Conservation (phyloP, 2,329 filamentous ascomycete species). For the Trichoderma arundinaceum region DNA sequence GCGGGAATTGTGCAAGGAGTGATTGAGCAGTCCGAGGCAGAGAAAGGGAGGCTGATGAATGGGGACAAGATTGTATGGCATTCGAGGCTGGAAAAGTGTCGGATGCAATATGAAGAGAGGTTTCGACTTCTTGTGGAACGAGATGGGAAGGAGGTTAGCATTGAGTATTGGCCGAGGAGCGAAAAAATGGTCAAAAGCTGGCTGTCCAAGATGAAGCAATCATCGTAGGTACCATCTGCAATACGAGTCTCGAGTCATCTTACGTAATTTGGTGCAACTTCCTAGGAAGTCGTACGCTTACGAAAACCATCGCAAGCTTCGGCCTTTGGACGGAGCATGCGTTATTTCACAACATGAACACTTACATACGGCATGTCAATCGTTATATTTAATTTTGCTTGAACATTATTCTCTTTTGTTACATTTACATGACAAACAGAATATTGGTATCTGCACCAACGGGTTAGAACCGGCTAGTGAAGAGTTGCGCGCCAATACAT, state of each 20-base stretch:
- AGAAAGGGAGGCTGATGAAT: slow-evolving; percentile 3
- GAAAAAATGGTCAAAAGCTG: slow-evolving; percentile 2
- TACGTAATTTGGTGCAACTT: too few relatives aligned
- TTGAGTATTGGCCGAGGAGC: slow-evolving; percentile 17
- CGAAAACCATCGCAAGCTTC: too few relatives aligned
- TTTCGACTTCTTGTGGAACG: slow-evolving; percentile 9
- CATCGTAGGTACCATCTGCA: not conserved
- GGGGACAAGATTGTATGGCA: slow-evolving; percentile 12
- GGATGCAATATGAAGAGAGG: slow-evolving; percentile 1
- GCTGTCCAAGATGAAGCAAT: slow-evolving; percentile 20
- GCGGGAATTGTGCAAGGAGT: not conserved
- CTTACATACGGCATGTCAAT: too few relatives aligned
- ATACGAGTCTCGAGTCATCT: not conserved
- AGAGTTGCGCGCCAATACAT: too few relatives aligned
- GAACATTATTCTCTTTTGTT: not conserved
- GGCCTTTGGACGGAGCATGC: too few relatives aligned
- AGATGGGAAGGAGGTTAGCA: not conserved
- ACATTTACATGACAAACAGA: slow-evolving; percentile 67
- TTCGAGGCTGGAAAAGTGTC: slow-evolving; percentile 2
- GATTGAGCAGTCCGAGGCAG: not conserved
- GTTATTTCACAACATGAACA: too few relatives aligned
- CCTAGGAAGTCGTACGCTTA: too few relatives aligned
- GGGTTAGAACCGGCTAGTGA: slow-evolving; percentile 35
- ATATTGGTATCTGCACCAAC: slow-evolving; percentile 63
- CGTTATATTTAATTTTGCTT: too few relatives aligned